A percentile compares a stretch with the other conserved stretches of the same genome.
These are phyloP conservation scores for Pholiota conissans DNA, from an alignment of 768 basidiomycete species.

Conservation along the genomic window DNA sequence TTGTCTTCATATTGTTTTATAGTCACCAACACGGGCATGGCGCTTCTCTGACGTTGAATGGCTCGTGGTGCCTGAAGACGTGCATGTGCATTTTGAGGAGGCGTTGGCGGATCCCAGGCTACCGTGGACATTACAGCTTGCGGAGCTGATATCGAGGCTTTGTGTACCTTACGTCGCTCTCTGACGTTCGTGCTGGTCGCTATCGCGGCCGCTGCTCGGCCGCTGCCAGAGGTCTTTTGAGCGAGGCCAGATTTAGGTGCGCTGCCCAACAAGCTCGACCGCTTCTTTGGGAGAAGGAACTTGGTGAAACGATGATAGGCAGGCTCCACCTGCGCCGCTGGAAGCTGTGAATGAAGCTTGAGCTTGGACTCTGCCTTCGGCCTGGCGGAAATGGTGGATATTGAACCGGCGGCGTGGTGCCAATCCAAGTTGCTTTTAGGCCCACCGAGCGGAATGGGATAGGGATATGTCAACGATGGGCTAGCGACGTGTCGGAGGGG, in stretches of 20 bases:
- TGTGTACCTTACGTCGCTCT: constrained; percentile 9
- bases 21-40: not conserved
- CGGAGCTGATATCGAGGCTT: constrained; percentile 17
- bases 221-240: not conserved
- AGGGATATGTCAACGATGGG: not conserved
- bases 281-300: constrained; percentile 22
- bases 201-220: not conserved
- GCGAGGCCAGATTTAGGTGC: not conserved
- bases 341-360: not conserved
- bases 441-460: not conserved
- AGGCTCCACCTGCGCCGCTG: not conserved
- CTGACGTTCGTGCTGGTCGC: not conserved
- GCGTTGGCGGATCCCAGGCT: not conserved
- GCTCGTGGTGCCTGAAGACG: not conserved
- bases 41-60: not conserved
- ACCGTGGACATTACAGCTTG: constrained; percentile 10
- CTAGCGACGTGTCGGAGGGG: not conserved
- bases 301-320: constrained; percentile 9
- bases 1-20: not conserved
- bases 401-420: not conserved
- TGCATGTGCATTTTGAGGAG: not conserved
- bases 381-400: not conserved
- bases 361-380: not conserved
- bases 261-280: constrained; percentile 1
- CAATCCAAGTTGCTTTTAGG: not conserved